Percentiles rank a stretch among this genome's conserved stretches.
phyloP scores from a whole-genome alignment of 2,329 filamentous ascomycete species.

The Exophiala calicioides region DNA sequence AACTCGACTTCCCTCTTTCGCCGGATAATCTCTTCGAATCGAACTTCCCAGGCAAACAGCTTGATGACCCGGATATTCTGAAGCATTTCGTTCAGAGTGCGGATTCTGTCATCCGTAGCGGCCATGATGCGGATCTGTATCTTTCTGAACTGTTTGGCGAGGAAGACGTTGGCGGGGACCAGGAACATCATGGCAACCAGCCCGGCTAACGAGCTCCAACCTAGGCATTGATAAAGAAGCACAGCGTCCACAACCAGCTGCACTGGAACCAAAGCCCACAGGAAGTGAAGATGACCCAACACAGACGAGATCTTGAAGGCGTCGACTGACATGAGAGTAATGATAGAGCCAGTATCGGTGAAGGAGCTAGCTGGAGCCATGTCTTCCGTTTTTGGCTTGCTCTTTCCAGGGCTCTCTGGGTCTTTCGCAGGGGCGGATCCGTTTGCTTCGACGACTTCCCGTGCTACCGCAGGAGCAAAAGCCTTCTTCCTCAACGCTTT shows the following conservation, averaged over 20 bases:
- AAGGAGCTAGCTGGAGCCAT: slow-evolving; percentile 74
- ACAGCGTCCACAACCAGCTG: slow-evolving; percentile 79
- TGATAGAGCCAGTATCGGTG: slow-evolving; percentile 95
- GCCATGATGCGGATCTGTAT: slow-evolving; percentile 90
- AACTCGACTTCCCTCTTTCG: slow-evolving; percentile 84
- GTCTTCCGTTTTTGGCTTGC: too few species aligned
- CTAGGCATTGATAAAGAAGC: slow-evolving; percentile 86
- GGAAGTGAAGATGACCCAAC: slow-evolving; percentile 90
- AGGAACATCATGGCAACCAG: slow-evolving; percentile 87
- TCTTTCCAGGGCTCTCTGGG: slow-evolving; percentile 28
- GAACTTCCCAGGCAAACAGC: slow-evolving; percentile 96
- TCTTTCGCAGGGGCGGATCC: slow-evolving; percentile 46
- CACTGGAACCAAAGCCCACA: slow-evolving; percentile 88
- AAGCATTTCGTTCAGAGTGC: slow-evolving; percentile 93
- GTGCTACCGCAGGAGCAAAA: slow-evolving; percentile 71
- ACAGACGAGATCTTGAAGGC: slow-evolving; percentile 98
- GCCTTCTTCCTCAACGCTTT: slow-evolving; percentile 92
- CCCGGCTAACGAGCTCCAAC: slow-evolving; percentile 88
- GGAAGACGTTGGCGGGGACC: slow-evolving; percentile 84
- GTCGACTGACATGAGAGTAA: slow-evolving; percentile 99
- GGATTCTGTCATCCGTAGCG: slow-evolving; percentile 92
- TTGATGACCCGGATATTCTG: slow-evolving; percentile 99
- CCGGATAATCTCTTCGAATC: slow-evolving; percentile 81
- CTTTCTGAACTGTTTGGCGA: slow-evolving; percentile 79
- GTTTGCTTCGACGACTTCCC: slow-evolving; percentile 42